Evolutionary conservation across 805 yeast genomes (phyloP), one percentile per base, ranked within the genome.

Genomic region (Nakazawaea wickerhamii): DNA sequence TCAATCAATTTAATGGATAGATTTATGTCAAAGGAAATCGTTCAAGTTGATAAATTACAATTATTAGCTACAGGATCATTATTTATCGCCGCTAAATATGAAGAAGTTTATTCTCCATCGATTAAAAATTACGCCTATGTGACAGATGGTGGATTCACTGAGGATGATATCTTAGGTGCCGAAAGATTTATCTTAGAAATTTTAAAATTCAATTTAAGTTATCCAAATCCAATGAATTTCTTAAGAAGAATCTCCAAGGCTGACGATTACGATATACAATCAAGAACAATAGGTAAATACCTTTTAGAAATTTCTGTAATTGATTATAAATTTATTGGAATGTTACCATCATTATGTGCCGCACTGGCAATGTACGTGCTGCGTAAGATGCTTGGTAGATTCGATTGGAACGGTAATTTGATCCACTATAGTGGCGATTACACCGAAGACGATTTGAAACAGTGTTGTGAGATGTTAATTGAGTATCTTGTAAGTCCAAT

Each of bases 381-480:
- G 5, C 73, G 95, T 53, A 71, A 73, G 52, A 82, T 88, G 62
- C 64, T 86, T 51, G 83, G 82, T 17, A 79, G 63, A 51, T 51
- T 41, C 46, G 81, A 79, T 26, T 90, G 97, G 97, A 80, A 81
- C 57, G 84, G 84, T 7, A 90, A 89, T 62, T 68, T 91, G 50
- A 79, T 87, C 37, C 96, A 88, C 58, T 93, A 91, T 61, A 81
- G 93, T 18, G 97, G 97, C 26, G 97, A 95, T 9, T 86, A 85
- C 61, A 75, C 80, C 18, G 85, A 81, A 49, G 73, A 70, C 32
- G 89, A 84, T 52, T 62, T 93, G 61, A 71, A 72, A 49, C 85
- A 86, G 30, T 81, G 88, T 41, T 75, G 85, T 44, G 80, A 78
- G 49, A 71, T 83, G 68, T 76, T 91, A 48, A 72, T 86, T 60